These are phyloP conservation scores for Syzygium aromaticum DNA, from an alignment of 345 rosid genomes.

Conservation along the genomic window DNA sequence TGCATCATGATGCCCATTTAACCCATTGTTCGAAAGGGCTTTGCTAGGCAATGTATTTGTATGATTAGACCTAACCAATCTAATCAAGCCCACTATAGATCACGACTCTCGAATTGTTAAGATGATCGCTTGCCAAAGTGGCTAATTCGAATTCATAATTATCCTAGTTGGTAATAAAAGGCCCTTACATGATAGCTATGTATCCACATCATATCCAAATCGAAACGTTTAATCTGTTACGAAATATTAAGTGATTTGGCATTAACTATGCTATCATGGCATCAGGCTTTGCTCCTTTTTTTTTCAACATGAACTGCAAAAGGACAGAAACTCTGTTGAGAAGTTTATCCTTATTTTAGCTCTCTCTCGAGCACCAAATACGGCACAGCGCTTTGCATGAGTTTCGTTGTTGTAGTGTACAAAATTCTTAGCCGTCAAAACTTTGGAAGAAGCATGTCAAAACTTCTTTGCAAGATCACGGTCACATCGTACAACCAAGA, in stretches of 20 bases:
- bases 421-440: fast-evolving
- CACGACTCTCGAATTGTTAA: neutral
- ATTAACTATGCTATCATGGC: neutral
- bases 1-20: too few species aligned
- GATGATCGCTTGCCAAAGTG: too few species aligned
- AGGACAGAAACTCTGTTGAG: neutral
- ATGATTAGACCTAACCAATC: too few species aligned
- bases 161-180: too few species aligned
- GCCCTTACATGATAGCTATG: neutral
- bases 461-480: neutral
- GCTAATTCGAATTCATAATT: too few species aligned
- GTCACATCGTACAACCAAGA: neutral
- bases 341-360: neutral
- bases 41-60: too few species aligned
- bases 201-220: neutral
- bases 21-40: too few species aligned
- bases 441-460: neutral
- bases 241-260: neutral
- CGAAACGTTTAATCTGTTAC: neutral
- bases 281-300: neutral
- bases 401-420: neutral
- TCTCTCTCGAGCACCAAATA: neutral
- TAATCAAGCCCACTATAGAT: neutral
- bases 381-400: neutral
- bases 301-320: neutral